Evolutionary conservation across 768 basidiomycete genomes (phyloP).

Genomic region (Termitomyces sp.): DNA sequence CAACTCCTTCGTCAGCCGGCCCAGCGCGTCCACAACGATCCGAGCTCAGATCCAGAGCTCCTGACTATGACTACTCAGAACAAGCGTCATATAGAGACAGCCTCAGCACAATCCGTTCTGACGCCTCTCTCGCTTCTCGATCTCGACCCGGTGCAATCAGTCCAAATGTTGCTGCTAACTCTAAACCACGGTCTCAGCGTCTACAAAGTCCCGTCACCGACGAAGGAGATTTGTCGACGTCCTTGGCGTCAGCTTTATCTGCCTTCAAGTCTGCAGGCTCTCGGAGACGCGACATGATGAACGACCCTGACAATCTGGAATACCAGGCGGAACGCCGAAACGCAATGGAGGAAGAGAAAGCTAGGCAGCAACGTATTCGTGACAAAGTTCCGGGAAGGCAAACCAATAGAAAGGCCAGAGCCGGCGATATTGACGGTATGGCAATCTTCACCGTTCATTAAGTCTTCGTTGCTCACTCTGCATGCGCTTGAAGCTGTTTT

Average conservation of each 20-base stretch:
- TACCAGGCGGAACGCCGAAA: slow-evolving; percentile 52
- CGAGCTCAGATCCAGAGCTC: slow-evolving; percentile 50
- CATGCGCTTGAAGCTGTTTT: slow-evolving; percentile 55
- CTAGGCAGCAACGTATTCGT: slow-evolving; percentile 62
- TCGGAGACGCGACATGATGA: slow-evolving; percentile 47
- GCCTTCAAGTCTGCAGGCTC: slow-evolving; percentile 66
- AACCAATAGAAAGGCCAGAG: slow-evolving; percentile 46
- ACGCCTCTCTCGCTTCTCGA: slow-evolving; percentile 10
- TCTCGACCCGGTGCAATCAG: slow-evolving; percentile 7
- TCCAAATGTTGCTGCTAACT: slow-evolving; percentile 11
- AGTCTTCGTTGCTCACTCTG: slow-evolving; percentile 1
- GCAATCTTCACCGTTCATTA: slow-evolving; percentile 3
- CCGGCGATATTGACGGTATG: slow-evolving; percentile 85
- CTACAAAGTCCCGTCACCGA: slow-evolving; percentile 26
- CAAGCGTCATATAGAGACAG: slow-evolving; percentile 44
- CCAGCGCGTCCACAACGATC: slow-evolving; percentile 66
- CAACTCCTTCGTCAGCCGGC: slow-evolving; percentile 38
- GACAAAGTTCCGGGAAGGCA: slow-evolving; percentile 60
- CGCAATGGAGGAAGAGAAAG: slow-evolving; percentile 59
- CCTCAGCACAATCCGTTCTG: slow-evolving; percentile 38
- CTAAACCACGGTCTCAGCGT: slow-evolving; percentile 22
- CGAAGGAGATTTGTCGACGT: slow-evolving; percentile 30
- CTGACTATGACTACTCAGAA: slow-evolving; percentile 50
- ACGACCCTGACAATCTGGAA: slow-evolving; percentile 47
- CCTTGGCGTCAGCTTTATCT: slow-evolving; percentile 52